These are phyloP conservation scores for Striga hermonthica DNA, from an alignment of 305 asterid genomes.

Conservation along the genomic window DNA sequence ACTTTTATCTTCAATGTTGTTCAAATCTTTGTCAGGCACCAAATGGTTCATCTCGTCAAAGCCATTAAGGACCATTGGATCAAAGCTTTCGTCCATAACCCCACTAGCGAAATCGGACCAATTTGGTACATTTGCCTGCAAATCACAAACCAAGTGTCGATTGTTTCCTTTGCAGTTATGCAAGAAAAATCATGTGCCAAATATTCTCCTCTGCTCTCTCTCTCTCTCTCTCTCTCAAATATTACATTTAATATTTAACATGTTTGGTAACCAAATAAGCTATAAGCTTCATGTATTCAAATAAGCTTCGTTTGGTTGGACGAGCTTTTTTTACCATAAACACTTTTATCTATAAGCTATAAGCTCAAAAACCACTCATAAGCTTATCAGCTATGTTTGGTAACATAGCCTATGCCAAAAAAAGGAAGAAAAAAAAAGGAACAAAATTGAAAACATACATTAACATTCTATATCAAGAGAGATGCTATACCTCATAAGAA, in stretches of 20 bases:
- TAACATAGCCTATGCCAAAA: too few species aligned
- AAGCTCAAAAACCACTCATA: too few species aligned
- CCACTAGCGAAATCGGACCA: slow-evolving; percentile 43
- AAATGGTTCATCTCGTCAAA: slow-evolving; percentile 48
- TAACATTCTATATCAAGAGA: background rate
- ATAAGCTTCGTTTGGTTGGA: too few species aligned
- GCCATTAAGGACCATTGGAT: slow-evolving; percentile 40
- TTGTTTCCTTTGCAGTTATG: slow-evolving; percentile 2
- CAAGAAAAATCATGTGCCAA: background rate
- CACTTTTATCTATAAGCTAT: background rate
- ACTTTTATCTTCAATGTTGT: slow-evolving; percentile 39
- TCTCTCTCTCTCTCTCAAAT: too few species aligned
- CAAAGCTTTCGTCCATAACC: slow-evolving; percentile 42
- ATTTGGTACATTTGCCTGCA: slow-evolving; percentile 46
- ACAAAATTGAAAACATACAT: background rate
- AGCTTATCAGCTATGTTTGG: too few species aligned
- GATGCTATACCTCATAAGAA: slow-evolving; percentile 46
- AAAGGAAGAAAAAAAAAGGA: too few species aligned
- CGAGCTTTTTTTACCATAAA: background rate
- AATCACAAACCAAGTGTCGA: slow-evolving; percentile 24
- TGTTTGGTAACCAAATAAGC: too few species aligned
- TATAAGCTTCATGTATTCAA: too few species aligned
- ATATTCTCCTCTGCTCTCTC: background rate
- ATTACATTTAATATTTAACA: too few species aligned
- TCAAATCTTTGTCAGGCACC: slow-evolving; percentile 70